Evolutionary conservation across 805 yeast genomes (phyloP), one percentile per base, ranked within the genome.

Genomic region (Teunomyces stri): DNA sequence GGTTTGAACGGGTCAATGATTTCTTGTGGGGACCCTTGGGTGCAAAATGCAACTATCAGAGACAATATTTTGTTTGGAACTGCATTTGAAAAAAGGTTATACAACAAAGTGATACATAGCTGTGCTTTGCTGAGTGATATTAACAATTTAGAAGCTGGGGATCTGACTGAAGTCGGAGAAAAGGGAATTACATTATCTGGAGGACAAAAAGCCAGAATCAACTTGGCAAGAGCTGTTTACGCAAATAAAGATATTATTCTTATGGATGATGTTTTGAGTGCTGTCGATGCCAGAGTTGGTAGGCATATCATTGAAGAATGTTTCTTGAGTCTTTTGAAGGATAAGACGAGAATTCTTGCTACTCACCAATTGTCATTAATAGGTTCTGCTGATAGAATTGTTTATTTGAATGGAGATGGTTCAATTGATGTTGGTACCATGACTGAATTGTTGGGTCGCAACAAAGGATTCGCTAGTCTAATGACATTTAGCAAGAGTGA

Each of bases 231-330:
- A 48, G 64, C 72, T 6, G 69, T 68, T n/a, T 66, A 66, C 51
- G 60, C 64, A 11, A 51, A 62, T 45, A 51, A 48, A 29, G 70
- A 66, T 41, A 64, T 65, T 27, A 55, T 65, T 20, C 53, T 68
- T 12, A 70, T 66, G 52, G 72, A 66, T 53, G 72, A 66, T 53
- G 72, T 67, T 12, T 59, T 67, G 42, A 60, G 66, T 43, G 72
- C 72, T 5, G 72, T 68, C 34, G 72, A 68, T 57, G 70, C 72
- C 3, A 58, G 66, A 52, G 71, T 68, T 20, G 72, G 71, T 41
- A 64, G 61, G 44, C 70, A 66, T 47, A 66, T 68, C 29, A 60
- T 66, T 67, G 52, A 63, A 11, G 53, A 59, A 38, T 66, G 70
- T 56, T 44, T 66, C 3, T 39, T 59, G 44, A 70, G 65, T 9